These are phyloP conservation scores for Hysterangium stoloniferum DNA, from an alignment of 768 basidiomycete species.

Conservation along the genomic window DNA sequence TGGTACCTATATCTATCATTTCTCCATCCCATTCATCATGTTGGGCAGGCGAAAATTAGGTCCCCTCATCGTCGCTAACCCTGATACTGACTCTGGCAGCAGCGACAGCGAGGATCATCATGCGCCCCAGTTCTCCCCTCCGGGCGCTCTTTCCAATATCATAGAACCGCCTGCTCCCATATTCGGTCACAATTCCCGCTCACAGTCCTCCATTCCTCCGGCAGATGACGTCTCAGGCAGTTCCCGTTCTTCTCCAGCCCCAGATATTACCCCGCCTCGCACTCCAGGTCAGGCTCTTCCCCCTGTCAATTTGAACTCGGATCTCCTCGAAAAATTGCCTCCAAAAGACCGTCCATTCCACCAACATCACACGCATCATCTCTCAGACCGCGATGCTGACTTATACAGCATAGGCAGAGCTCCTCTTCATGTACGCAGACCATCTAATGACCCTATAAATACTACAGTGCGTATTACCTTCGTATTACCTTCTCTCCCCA, in stretches of 20 bases:
- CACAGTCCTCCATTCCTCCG: not conserved
- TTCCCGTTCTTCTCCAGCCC: constrained; percentile 9
- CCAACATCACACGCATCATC: not conserved
- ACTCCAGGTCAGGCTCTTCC: constrained; percentile 5
- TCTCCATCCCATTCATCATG: constrained; percentile 22
- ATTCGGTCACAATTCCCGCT: not conserved
- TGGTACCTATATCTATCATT: too few species aligned
- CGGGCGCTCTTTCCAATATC: not conserved
- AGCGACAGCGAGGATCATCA: constrained; percentile 4
- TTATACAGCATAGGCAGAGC: constrained; percentile 1
- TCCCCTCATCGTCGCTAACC: constrained; percentile 8
- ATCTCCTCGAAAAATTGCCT: not conserved
- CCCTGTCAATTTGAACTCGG: not conserved
- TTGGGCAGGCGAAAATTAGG: constrained; percentile 2
- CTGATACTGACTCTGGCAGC: constrained; percentile 3
- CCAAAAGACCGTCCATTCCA: constrained; percentile 1
- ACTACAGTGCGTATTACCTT: not conserved
- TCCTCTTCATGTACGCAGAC: constrained; percentile 5
- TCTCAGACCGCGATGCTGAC: constrained; percentile 5
- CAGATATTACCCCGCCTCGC: constrained; percentile 6
- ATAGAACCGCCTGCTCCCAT: constrained; percentile 9
- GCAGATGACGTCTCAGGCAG: constrained; percentile 8
- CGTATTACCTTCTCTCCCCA: not conserved
- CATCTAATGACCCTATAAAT: not conserved
- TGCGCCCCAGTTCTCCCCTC: not conserved